Percentiles rank a stretch among this genome's conserved stretches.
These are phyloP conservation scores for Xylariaceae sp. DNA, from an alignment of 2,329 filamentous ascomycete species.

Conservation along the genomic window DNA sequence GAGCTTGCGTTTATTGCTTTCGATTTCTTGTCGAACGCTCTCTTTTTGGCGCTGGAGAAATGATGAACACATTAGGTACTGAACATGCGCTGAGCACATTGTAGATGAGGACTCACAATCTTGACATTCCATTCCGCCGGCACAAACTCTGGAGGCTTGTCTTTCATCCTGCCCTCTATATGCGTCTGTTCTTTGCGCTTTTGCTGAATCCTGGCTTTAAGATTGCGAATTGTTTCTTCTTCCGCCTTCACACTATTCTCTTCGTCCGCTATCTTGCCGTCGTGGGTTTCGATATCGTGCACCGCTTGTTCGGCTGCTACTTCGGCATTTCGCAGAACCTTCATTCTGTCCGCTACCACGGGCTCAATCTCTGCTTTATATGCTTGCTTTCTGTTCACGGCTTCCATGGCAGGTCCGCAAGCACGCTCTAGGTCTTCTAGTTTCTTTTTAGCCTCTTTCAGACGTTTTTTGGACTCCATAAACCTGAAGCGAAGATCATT, in stretches of 20 bases:
- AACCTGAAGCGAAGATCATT: constrained; percentile 46
- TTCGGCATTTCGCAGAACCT: constrained; percentile 51
- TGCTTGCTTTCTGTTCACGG: constrained; percentile 62
- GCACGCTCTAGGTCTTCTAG: constrained; percentile 54
- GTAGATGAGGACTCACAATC: constrained; percentile 51
- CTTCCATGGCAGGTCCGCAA: constrained; percentile 61
- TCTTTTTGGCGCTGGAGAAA: constrained; percentile 53
- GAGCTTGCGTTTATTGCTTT: constrained; percentile 38
- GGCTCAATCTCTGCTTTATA: constrained; percentile 57
- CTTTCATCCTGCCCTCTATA: constrained; percentile 58
- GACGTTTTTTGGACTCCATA: constrained; percentile 49
- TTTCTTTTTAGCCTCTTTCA: constrained; percentile 50
- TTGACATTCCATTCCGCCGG: constrained; percentile 63
- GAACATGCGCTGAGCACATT: background rate
- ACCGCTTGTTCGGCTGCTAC: constrained; percentile 42
- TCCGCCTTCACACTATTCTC: constrained; percentile 42
- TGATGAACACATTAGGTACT: constrained; percentile 12
- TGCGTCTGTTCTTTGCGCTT: constrained; percentile 54
- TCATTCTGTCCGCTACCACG: constrained; percentile 51
- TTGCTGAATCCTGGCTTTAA: constrained; percentile 23
- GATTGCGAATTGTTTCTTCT: constrained; percentile 30
- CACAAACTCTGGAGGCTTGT: constrained; percentile 63
- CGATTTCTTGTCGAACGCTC: constrained; percentile 48
- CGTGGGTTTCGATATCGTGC: constrained; percentile 31
- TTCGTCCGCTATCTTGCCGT: constrained; percentile 42